Evolutionary conservation across 2,329 filamentous ascomycete genomes (phyloP).

Genomic region (Fusarium tanahbumbuense): DNA sequence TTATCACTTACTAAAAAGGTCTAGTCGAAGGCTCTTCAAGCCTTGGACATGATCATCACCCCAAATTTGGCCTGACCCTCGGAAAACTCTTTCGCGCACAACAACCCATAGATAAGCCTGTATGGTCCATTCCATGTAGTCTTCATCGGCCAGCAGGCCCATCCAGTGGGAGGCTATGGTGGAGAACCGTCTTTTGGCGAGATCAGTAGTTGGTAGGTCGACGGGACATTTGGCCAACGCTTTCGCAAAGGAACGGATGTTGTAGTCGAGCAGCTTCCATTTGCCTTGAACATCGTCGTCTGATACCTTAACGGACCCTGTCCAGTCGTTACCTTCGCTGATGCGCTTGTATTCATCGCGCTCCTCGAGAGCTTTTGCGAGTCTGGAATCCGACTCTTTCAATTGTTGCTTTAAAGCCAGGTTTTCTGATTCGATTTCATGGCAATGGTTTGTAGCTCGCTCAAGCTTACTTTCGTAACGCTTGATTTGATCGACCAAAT

Average conservation of each 20-base stretch:
- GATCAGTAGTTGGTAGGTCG: background rate
- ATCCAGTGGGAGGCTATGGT: background rate
- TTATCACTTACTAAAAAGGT: background rate
- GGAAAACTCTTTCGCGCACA: background rate
- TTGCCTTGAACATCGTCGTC: background rate
- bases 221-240: background rate
- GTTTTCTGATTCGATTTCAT: background rate
- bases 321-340: background rate
- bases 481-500: too few species aligned
- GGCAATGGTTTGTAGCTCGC: background rate
- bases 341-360: background rate
- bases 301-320: background rate
- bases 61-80: background rate
- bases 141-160: background rate
- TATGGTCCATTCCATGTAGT: background rate
- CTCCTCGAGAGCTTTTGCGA: background rate
- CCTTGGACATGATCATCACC: background rate
- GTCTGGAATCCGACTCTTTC: background rate
- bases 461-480: background rate
- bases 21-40: background rate
- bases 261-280: conserved; percentile 16
- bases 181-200: background rate
- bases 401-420: background rate
- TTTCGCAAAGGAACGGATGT: background rate
- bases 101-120: background rate